Evolutionary conservation across 2,329 filamentous ascomycete genomes (phyloP), one percentile per base, ranked within the genome.

Genomic region (Chaetomium globosum): DNA sequence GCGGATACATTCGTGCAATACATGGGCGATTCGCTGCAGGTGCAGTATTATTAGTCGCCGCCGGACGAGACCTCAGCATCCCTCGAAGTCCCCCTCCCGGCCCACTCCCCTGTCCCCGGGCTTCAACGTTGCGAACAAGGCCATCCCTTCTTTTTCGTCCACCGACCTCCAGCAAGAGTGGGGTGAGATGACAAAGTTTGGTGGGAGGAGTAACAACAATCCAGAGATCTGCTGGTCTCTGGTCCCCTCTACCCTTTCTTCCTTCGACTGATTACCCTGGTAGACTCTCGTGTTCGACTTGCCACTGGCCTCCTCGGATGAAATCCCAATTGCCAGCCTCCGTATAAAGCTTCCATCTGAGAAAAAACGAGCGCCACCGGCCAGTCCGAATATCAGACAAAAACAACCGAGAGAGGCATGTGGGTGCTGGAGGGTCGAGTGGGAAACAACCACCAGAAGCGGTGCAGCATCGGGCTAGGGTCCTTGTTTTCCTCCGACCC

Each of bases 11-110:
- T 43, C 16, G 5, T 43, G n/a, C 39, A 19, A 19, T 43, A 13
- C 23, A 59, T 68, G 62, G 71, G 75, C 73, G 73, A 75, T 74
- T 75, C 72, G 72, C 73, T 75, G 72, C 72, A 74, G 69, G 58
- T 77, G 76, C 75, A 43, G 39, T 43, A 77, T 79, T 30, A n/a
- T 53, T 30, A n/a, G 51, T 53, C 26, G 51, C 26, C 26, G 51
- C 28, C 28, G 51, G 13, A 52, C 49, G 49, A 7, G 16, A 33
- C 33, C 19, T 43, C n/a, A 30, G 46, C n/a, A 58, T 58, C 56
- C 23, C 21, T 58, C 55, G 23, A 77, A 74, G 73, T 74, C 76
- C 75, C 73, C 67, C 64, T 70, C 69, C 68, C 66, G 56, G n/a
- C 59, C 61, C 68, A 57, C 55, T 30, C 56, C 58, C 58, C 63